Conservation (phyloP, 495 filamentous ascomycete genomes). For the Neurospora sp. region DNA sequence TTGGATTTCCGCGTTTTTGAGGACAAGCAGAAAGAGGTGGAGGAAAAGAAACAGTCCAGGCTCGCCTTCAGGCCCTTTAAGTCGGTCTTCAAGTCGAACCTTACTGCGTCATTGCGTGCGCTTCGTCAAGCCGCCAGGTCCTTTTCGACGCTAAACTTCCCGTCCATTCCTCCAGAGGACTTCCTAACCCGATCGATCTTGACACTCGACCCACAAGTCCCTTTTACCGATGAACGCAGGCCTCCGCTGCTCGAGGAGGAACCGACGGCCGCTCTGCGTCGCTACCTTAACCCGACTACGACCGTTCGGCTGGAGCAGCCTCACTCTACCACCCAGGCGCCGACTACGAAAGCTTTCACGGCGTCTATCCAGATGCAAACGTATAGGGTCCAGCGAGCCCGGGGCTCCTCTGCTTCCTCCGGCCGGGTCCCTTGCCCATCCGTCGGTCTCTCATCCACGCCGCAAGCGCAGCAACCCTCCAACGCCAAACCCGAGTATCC, state of each 20-base stretch:
- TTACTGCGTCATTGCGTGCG: conserved; percentile 83
- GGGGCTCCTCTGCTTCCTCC: conserved; percentile 28
- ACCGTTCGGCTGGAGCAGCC: conserved; percentile 54
- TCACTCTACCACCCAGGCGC: conserved; percentile 18
- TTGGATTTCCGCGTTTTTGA: conserved; percentile 39
- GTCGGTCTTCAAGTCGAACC: conserved; percentile 77
- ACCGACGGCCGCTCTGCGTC: conserved; percentile 76
- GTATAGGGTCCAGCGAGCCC: conserved; percentile 48
- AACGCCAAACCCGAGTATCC: conserved; percentile 25
- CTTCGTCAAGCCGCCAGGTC: conserved; percentile 77
- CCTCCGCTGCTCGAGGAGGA: conserved; percentile 65
- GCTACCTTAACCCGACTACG: conserved; percentile 82
- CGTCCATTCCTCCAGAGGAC: conserved; percentile 73
- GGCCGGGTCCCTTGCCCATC: conserved; percentile 21
- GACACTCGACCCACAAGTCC: conserved; percentile 59
- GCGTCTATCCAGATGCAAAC: conserved; percentile 85
- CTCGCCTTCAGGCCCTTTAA: conserved; percentile 30
- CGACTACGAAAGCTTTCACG: conserved; percentile 38
- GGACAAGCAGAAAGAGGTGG: conserved; percentile 4
- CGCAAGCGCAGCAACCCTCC: conserved; percentile 22
- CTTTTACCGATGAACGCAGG: conserved; percentile 79
- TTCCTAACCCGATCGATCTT: conserved; percentile 80
- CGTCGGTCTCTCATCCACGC: conserved; percentile 29
- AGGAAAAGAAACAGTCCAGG: conserved; percentile 27
- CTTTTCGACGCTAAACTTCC: conserved; percentile 64